Percentiles rank a stretch among this genome's conserved stretches.
These are phyloP conservation scores for Chrysosporium queenslandicum DNA, from an alignment of 2,329 filamentous ascomycete genomes.

Conservation along the genomic window DNA sequence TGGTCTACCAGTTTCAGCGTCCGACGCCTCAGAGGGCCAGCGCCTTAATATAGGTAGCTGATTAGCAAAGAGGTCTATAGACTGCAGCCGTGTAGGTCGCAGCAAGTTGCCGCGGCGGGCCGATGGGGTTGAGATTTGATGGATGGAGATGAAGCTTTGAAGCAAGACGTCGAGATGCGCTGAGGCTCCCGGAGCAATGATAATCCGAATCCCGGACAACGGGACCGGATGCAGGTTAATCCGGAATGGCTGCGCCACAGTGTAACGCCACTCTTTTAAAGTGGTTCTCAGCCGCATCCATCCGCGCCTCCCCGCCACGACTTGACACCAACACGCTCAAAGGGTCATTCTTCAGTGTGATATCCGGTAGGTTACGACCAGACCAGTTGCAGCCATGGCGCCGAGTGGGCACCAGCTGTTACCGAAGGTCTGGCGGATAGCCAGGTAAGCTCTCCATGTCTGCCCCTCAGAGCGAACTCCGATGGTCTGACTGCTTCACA, in stretches of 20 bases:
- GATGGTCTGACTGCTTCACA: too few relatives aligned
- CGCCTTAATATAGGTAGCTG: too few relatives aligned
- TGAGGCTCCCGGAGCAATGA: not conserved
- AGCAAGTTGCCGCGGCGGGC: too few relatives aligned
- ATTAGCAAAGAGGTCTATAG: too few relatives aligned
- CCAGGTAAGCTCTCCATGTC: slow-evolving; percentile 31
- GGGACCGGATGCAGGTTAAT: too few relatives aligned
- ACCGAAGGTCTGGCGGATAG: slow-evolving; percentile 41
- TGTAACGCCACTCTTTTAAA: not conserved
- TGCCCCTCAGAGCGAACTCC: too few relatives aligned
- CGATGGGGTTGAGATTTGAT: too few relatives aligned
- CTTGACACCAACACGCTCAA: not conserved
- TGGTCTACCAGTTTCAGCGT: not conserved
- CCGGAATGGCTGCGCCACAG: not conserved
- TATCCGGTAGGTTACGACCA: not conserved
- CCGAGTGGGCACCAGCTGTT: slow-evolving; percentile 42
- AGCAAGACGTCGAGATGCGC: too few relatives aligned
- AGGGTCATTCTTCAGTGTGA: not conserved
- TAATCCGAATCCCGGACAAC: not conserved
- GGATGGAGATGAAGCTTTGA: too few relatives aligned
- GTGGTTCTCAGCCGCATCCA: not conserved
- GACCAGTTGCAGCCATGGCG: slow-evolving; percentile 30
- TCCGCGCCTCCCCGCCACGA: not conserved
- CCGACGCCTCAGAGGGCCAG: too few relatives aligned
- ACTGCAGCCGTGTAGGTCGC: too few relatives aligned